phyloP scores from a whole-genome alignment of 2,329 filamentous ascomycete species.

The Neurospora sp. region DNA sequence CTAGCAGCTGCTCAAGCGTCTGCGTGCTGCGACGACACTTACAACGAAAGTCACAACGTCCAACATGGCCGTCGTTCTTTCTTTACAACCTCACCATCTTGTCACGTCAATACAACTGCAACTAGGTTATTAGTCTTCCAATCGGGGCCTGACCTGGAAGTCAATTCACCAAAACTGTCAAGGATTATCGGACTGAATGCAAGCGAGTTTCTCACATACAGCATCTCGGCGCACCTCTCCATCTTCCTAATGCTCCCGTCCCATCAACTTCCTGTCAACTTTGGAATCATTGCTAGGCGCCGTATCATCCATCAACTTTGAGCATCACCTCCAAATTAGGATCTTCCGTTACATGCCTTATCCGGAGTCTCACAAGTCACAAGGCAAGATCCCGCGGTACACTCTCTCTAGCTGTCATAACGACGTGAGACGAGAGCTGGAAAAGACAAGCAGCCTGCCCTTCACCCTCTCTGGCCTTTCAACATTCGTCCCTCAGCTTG shows the following conservation, averaged over 20 bases:
- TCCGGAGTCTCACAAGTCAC: background rate
- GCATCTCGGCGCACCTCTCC: background rate
- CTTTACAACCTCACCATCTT: background rate
- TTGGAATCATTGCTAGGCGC: no score
- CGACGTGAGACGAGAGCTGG: background rate
- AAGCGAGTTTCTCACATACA: background rate
- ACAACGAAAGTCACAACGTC: background rate
- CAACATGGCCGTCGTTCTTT: background rate
- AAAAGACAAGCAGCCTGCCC: constrained; percentile 3
- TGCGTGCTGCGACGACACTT: background rate
- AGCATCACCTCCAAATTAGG: background rate
- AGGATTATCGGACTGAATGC: background rate
- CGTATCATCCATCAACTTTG: background rate
- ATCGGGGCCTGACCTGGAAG: background rate
- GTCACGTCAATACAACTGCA: background rate
- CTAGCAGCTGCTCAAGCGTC: background rate
- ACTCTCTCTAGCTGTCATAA: background rate
- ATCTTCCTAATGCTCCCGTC: background rate
- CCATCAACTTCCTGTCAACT: background rate
- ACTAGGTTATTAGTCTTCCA: background rate
- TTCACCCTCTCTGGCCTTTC: background rate
- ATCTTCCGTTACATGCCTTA: background rate
- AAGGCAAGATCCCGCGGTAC: background rate
- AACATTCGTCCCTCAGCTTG: background rate
- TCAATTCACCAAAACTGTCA: background rate